These are phyloP conservation scores for Rhamnella rubrinervis DNA, from an alignment of 331 rosid species.

Conservation along the genomic window DNA sequence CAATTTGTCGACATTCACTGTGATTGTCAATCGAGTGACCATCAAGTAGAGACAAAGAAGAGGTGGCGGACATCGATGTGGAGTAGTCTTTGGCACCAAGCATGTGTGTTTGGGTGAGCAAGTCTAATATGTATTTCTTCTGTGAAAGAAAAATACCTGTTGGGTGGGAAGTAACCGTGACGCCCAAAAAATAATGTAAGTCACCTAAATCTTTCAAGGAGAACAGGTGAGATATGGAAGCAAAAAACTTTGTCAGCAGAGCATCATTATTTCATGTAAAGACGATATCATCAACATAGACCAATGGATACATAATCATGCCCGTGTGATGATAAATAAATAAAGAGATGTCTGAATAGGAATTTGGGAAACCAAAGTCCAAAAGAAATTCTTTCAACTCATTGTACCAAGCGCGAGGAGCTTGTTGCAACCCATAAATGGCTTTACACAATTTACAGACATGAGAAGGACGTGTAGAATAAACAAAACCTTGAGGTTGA, in stretches of 20 bases:
- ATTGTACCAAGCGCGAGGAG: too few relatives aligned
- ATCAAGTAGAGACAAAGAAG: neutral
- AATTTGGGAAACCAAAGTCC: too few relatives aligned
- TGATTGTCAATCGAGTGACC: neutral
- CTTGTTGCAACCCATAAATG: too few relatives aligned
- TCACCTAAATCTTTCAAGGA: neutral
- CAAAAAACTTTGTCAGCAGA: neutral
- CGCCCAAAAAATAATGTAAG: neutral
- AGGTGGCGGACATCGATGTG: neutral
- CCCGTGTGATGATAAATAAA: too few relatives aligned
- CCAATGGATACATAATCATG: neutral
- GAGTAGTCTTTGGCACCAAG: neutral
- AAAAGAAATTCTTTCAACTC: too few relatives aligned
- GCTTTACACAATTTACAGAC: too few relatives aligned
- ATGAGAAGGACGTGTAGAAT: too few relatives aligned
- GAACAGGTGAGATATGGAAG: neutral
- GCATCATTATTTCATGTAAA: neutral
- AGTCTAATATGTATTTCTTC: neutral
- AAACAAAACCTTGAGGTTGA: too few relatives aligned
- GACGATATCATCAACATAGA: neutral
- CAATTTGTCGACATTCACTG: too few relatives aligned
- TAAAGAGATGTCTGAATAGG: too few relatives aligned
- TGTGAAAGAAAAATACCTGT: neutral
- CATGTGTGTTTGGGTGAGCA: neutral
- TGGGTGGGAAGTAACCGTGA: neutral